These are phyloP conservation scores for Fomitopsis palustris DNA, from an alignment of 1,284 basidiomycete species.

Conservation along the genomic window DNA sequence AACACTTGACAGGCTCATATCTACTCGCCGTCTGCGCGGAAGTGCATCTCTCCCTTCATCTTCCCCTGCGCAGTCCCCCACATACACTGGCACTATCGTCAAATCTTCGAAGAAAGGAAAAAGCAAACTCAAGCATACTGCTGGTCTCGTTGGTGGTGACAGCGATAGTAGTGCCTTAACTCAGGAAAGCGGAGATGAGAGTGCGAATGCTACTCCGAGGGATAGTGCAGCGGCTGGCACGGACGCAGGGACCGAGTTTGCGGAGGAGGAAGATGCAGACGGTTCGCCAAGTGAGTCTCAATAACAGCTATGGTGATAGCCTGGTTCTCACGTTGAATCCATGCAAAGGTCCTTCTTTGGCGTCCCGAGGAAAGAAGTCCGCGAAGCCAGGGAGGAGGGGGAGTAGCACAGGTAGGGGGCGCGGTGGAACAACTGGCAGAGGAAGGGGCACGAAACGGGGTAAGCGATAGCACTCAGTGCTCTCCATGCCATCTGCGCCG, in stretches of 20 bases:
- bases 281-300: slow-evolving; percentile 50
- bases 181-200: slow-evolving; percentile 75
- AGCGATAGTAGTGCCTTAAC: slow-evolving; percentile 80
- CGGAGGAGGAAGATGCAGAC: slow-evolving; percentile 60
- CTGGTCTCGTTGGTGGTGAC: slow-evolving; percentile 69
- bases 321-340: neutral
- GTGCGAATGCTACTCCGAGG: slow-evolving; percentile 45
- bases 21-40: slow-evolving; percentile 58
- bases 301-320: neutral
- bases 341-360: slow-evolving; percentile 16
- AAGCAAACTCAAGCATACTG: slow-evolving; percentile 42
- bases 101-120: slow-evolving; percentile 32
- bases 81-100: slow-evolving; percentile 19
- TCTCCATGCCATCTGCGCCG: neutral
- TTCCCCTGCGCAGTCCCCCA: slow-evolving; percentile 51
- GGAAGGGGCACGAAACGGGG: slow-evolving; percentile 20
- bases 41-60: slow-evolving; percentile 41
- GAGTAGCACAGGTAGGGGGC: slow-evolving; percentile 13
- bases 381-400: slow-evolving; percentile 16
- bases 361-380: slow-evolving; percentile 15
- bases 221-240: slow-evolving; percentile 66
- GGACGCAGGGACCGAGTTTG: slow-evolving; percentile 64
- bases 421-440: slow-evolving; percentile 19
- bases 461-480: slow-evolving; percentile 17
- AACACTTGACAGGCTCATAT: slow-evolving; percentile 52